Base-by-base conservation (phyloP, 2,329 filamentous ascomycete species). In the Coccinonectria pachysandricola region DNA sequence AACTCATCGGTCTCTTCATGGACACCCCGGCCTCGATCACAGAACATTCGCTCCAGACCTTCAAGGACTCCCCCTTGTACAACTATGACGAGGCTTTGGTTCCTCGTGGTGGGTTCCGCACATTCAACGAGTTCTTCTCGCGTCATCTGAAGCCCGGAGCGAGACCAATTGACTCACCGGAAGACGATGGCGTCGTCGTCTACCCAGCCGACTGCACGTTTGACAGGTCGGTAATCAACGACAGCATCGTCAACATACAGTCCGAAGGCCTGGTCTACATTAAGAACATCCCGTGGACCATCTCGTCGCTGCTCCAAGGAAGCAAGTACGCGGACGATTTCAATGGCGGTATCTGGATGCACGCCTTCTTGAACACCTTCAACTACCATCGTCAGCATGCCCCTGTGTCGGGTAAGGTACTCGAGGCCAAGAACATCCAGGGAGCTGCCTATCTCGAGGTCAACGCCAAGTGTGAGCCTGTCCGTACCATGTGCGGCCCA, bases 331-430 rank as follows among this genome's bases (percentile, higher is more conserved):
- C 39, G 1, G 28, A 48, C 9, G 27, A 36, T 2, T 62, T 61
- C 32, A 36, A 47, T 3, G 47, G 47, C 17, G 65, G 65, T 7
- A 43, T 50, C 8, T 62, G 48, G 36, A 57, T 51, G 39, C 59
- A 62, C 24, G 43, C 50, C 1, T 62, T 62, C 37, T 43, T 62
- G 9, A 51, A 48, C 16, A 45, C 53, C 1, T 47, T 38, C 27
- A 56, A 63, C 33, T 62, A 62, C 37, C 59, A 61, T 25, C 53
- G 57, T 6, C 51, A 56, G 29, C 58, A 62, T 26, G 47, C 56
- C 1, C 56, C 59, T 3, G 48, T 62, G 8, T 34, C 39, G 0
- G 59, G 59, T 7, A 52, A 22, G 8, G 51, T 62, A 2, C 17
- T 57, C 6, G 53, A 56, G 22, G 49, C 52, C 3, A 49, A 49